Evolutionary conservation across 305 asterid species (phyloP), one percentile per base, ranked within the genome.

Genomic region (Fraxinus velutina): DNA sequence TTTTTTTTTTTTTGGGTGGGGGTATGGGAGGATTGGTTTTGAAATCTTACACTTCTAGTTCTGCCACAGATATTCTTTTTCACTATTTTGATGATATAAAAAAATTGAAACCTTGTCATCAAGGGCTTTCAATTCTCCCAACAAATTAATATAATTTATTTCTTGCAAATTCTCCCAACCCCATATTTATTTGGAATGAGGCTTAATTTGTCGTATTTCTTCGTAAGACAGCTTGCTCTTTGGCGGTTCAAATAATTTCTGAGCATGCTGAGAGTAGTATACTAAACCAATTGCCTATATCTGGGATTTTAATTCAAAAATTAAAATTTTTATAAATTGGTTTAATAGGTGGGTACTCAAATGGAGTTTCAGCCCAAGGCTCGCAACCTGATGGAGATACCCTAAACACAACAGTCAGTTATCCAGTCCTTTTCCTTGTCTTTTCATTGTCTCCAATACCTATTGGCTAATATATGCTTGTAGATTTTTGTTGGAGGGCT

Each of bases 401-500:
- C 80, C 76, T 85, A 36, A 89, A 89, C 79, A 89, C 92, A 80
- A 89, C 91, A 85, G 92, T 89, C 76, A 73, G 89, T 84, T 84
- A 62, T 66, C 85, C 76, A 29, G 73, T 64, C 79, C 72, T 80
- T 80, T 17, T 13, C 5, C 42, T 83, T 78, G 24, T 73, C 34
- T 84, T 62, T 33, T 4, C 47, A 32, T 8, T 34, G 13, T 9
- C 50, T 73, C 47, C 29, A 17, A 24, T 78, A 73, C 77, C 75
- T 33, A 76, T 83, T 55, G 75, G 82, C 83, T 89, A 77, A 89
- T 75, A 32, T 10, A 47, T 24, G 39, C 37, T 73, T 83, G 13
- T 91, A 95, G 99, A 95, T 95, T 74, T 95, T 95, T 90, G 99
- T 95, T 81, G 99, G 99, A 86, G 98, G 99, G 66, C 97, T 95